Base-by-base conservation (phyloP, 2,329 filamentous ascomycete species). In the Coleophoma eucalyptorum region DNA sequence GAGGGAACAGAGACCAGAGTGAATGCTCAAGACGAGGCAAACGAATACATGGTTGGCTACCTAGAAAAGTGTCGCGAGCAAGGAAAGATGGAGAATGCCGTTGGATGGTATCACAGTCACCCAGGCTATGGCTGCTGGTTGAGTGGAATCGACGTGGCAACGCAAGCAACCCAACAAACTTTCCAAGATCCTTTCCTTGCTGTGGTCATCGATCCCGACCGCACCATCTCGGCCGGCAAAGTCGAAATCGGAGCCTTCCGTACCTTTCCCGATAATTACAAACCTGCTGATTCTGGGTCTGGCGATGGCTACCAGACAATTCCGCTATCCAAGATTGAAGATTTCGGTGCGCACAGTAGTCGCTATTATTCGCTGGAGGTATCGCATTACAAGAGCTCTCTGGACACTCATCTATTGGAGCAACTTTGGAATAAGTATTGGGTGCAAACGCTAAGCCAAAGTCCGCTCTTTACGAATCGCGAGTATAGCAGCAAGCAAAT, bases 81-180 rank as follows among this genome's bases (percentile, higher is more conserved):
- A 80, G 90, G 67, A 75, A 58, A 75, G 92, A 76, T 86, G 67
- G 94, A 99, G 71, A 97, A 99, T 67, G 89, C 90, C 0, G 88
- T 99, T 15, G 94, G 94, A 16, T 99, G 94, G 94, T 99, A 99
- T 70, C 94, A 99, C 72, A 93, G 87, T 60, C 94, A 99, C 67
- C 94, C 94, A 0, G 94, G 94, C 21, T 99, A 99, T 68, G 94
- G 94, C 42, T 99, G 94, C 77, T 99, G 94, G 94, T 80, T 99
- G 21, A 92, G 87, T 35, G 94, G 94, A 51, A 97, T 99, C 69
- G 94, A 99, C 67, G 94, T 99, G 48, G 79, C 79, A 49, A 99
- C 94, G 3, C 88, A 99, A 69, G 78, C 81, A 58, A 84, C 87
- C 63, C 91, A 97, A 71, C 94, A 99, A 72, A 75, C 79, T 57